A percentile compares a stretch with the other conserved stretches of the same genome.
These are phyloP conservation scores for Encephalitozoon intestinalis DNA, from an alignment of 371 early-diverging fungal species.

Conservation along the genomic window DNA sequence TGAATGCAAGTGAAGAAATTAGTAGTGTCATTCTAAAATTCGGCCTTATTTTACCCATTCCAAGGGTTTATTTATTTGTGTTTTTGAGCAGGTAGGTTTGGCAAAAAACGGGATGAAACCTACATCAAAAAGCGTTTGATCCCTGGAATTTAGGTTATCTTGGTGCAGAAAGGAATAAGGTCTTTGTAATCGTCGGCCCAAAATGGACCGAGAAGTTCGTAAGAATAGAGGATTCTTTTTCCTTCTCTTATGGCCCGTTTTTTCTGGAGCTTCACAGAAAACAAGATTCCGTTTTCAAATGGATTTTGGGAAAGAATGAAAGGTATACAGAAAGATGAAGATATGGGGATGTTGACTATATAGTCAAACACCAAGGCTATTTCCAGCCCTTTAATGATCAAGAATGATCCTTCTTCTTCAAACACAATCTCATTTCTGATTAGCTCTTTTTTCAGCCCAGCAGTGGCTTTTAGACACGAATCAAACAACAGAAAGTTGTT, in stretches of 20 bases:
- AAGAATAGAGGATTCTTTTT: not conserved
- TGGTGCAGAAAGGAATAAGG: not conserved
- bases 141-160: not conserved
- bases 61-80: conserved; percentile 3
- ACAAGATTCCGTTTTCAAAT: conserved; percentile 31
- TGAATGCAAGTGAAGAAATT: not conserved
- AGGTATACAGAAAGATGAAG: conserved; percentile 10
- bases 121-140: not conserved
- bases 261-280: conserved; percentile 2
- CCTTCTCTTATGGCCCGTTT: not conserved
- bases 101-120: not conserved
- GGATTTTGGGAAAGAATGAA: conserved; percentile 5
- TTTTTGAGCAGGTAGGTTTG: not conserved
- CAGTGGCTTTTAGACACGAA: not conserved
- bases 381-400: not conserved
- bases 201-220: conserved; percentile 10
- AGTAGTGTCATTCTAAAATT: not conserved
- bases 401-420: not conserved
- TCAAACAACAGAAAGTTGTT: conserved; percentile 22
- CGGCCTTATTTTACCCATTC: not conserved
- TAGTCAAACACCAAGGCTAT: conserved; percentile 14
- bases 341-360: conserved; percentile 12
- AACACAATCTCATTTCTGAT: conserved; percentile 12
- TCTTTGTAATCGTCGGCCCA: conserved; percentile 4
- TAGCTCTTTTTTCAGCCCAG: not conserved